phyloP scores from a whole-genome alignment of 192 early-diverging fungal species.

The Backusella macrospora region DNA sequence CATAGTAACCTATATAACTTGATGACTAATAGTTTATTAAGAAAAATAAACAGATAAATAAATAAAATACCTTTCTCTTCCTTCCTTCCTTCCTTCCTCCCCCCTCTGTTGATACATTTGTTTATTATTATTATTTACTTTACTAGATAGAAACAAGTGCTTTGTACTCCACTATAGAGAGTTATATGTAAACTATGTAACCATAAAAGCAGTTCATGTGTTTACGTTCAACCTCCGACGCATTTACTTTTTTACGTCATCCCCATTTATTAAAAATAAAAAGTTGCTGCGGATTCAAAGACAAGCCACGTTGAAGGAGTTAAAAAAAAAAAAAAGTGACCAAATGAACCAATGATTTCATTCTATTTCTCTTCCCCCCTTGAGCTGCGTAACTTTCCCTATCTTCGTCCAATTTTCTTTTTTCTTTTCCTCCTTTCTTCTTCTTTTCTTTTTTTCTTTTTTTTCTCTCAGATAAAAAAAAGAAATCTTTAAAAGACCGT shows the following conservation, averaged over 20 bases:
- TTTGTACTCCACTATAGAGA: background rate
- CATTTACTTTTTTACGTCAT: background rate
- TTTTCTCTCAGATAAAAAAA: background rate
- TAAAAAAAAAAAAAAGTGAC: no score
- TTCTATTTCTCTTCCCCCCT: background rate
- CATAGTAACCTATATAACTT: no score
- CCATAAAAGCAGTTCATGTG: slow-evolving; percentile 10
- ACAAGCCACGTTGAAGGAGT: slow-evolving; percentile 6
- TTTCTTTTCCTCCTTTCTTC: background rate
- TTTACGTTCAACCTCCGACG: background rate
- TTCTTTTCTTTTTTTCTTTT: slow-evolving; percentile 17
- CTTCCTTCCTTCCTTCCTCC: no score
- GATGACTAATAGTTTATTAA: no score
- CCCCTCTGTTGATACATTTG: no score
- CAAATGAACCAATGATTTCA: background rate
- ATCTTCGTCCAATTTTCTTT: no score
- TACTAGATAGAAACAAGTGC: background rate
- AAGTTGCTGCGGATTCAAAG: background rate
- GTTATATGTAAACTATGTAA: background rate
- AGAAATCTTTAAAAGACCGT: slow-evolving; percentile 2
- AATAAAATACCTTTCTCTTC: no score
- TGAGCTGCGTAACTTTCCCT: slow-evolving; percentile 19
- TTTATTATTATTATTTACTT: background rate
- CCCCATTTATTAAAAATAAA: background rate
- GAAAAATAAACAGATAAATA: no score